These are phyloP conservation scores for Sarcodon aspratus DNA, from an alignment of 768 basidiomycete species.

Conservation along the genomic window DNA sequence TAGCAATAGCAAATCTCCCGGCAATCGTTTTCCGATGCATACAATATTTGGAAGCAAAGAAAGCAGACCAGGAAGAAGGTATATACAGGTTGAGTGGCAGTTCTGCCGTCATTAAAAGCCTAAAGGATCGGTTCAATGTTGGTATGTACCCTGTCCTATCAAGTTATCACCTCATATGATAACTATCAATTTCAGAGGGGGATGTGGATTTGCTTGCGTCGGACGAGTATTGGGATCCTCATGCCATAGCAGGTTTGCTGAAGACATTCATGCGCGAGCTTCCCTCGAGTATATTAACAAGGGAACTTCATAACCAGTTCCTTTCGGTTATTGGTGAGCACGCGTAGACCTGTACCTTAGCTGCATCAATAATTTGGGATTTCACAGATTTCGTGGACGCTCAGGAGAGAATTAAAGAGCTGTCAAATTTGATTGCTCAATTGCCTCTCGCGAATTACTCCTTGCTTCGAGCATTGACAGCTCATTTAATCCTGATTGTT, in stretches of 20 bases:
- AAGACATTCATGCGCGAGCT: constrained; percentile 92
- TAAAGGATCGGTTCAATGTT: constrained; percentile 87
- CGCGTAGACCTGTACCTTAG: constrained; percentile 2
- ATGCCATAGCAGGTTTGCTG: constrained; percentile 91
- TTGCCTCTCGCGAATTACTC: constrained; percentile 92
- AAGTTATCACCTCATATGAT: not conserved
- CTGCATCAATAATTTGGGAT: constrained; percentile 1
- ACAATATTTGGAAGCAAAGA: constrained; percentile 87
- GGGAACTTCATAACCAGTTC: constrained; percentile 85
- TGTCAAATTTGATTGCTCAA: constrained; percentile 75
- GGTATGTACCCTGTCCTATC: constrained; percentile 35
- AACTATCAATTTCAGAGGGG: constrained; percentile 53
- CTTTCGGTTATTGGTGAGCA: constrained; percentile 83
- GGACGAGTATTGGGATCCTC: constrained; percentile 95
- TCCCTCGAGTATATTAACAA: constrained; percentile 85
- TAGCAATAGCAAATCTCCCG: constrained; percentile 83
- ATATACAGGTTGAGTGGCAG: constrained; percentile 95
- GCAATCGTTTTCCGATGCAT: constrained; percentile 94
- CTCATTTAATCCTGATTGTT: constrained; percentile 91
- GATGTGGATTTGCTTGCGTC: constrained; percentile 82
- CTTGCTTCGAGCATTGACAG: constrained; percentile 84
- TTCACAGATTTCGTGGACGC: constrained; percentile 75
- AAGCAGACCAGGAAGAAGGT: constrained; percentile 94
- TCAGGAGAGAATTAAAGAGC: constrained; percentile 79
- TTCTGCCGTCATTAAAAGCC: constrained; percentile 86